Conservation (phyloP, 1,284 basidiomycete genomes). For the Erythrobasidium hasegawianum region DNA sequence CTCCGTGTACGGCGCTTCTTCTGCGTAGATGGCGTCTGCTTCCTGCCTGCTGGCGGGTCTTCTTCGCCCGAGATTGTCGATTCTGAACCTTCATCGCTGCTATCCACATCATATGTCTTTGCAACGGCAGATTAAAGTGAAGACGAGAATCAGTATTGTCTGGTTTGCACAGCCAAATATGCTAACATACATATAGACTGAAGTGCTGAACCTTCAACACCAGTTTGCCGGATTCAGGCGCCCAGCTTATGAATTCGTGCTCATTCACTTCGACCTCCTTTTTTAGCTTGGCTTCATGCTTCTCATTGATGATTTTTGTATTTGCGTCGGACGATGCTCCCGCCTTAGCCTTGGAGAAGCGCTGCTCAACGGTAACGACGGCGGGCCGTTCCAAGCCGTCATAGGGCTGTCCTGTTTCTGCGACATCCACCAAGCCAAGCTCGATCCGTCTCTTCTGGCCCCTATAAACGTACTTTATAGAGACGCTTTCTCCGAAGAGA, state of each 20-base stretch:
- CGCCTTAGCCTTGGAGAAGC: constrained; percentile 79
- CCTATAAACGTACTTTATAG: constrained; percentile 77
- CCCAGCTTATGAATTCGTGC: constrained; percentile 79
- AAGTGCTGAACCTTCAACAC: constrained; percentile 93
- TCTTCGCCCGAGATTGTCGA: constrained; percentile 4
- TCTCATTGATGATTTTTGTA: constrained; percentile 68
- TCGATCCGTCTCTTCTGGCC: constrained; percentile 54
- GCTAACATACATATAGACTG: constrained; percentile 36
- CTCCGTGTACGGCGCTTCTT: constrained; percentile 15
- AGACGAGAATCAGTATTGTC: background rate
- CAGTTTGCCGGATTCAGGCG: constrained; percentile 79
- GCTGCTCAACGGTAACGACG: constrained; percentile 70
- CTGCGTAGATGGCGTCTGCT: background rate
- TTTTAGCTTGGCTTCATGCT: constrained; percentile 76
- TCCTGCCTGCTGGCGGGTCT: background rate
- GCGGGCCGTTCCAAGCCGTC: constrained; percentile 85
- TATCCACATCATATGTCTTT: background rate
- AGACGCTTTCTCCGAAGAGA: constrained; percentile 79
- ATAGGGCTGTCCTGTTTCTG: constrained; percentile 51
- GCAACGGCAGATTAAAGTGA: background rate
- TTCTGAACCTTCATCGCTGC: constrained; percentile 5
- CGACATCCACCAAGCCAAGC: background rate
- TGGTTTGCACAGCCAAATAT: background rate
- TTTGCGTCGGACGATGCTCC: constrained; percentile 69
- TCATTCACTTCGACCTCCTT: constrained; percentile 66